phyloP scores from a whole-genome alignment of 176 grass and related monocot species.

The Puccinellia tenuiflora region DNA sequence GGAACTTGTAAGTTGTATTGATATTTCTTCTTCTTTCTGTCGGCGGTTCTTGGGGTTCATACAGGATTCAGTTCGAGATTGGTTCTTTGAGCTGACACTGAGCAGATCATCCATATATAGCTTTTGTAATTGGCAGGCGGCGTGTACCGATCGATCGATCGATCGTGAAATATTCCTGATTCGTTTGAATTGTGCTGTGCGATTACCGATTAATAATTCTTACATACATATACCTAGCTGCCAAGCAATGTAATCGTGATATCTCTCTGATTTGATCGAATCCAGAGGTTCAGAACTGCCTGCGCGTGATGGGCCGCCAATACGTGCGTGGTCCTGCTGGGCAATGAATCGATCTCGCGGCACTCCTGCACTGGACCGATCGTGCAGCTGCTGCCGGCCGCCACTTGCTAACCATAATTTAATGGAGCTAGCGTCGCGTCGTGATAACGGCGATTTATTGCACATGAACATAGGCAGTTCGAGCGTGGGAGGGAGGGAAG shows the following conservation, averaged over 20 bases:
- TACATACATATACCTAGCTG: no score
- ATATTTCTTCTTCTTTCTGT: neutral
- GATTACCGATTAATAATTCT: neutral
- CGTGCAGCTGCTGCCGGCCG: neutral
- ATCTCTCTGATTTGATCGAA: neutral
- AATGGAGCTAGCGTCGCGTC: neutral
- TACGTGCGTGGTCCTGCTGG: neutral
- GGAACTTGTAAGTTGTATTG: constrained; percentile 4
- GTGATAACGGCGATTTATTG: neutral
- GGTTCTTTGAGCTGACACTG: neutral
- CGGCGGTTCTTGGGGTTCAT: neutral
- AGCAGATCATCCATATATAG: neutral
- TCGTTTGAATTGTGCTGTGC: neutral
- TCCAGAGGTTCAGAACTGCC: neutral
- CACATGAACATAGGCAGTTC: neutral
- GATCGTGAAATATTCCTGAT: neutral
- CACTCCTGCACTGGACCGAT: neutral
- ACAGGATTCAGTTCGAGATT: neutral
- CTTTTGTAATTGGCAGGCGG: neutral
- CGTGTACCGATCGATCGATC: neutral
- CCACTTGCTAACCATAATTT: constrained; percentile 1
- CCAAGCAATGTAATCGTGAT: neutral
- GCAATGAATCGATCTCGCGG: neutral
- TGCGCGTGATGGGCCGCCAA: neutral
- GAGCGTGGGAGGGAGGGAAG: neutral